Percentiles rank a stretch among this genome's conserved stretches.
phyloP scores from a whole-genome alignment of 257 asterid genomes.

The Plantago major region DNA sequence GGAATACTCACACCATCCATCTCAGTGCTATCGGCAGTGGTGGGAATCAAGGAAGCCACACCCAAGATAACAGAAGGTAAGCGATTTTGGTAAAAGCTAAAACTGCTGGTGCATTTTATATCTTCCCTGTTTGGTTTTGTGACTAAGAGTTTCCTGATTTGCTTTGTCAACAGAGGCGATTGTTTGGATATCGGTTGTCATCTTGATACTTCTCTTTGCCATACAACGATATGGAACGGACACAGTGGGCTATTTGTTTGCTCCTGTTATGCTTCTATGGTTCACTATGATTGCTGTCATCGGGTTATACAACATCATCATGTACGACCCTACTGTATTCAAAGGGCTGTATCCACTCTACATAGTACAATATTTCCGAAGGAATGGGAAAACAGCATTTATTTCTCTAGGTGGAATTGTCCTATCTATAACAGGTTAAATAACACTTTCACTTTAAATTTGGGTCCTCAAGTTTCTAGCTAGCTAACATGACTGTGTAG shows the following conservation, averaged over 20 bases:
- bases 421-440: slow-evolving; percentile 52
- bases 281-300: slow-evolving; percentile 38
- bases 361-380: slow-evolving; percentile 37
- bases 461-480: no score
- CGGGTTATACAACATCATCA: slow-evolving; percentile 52
- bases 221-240: slow-evolving; percentile 59
- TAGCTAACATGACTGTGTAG: no score
- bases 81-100: no score
- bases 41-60: slow-evolving; percentile 46
- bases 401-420: slow-evolving; percentile 62
- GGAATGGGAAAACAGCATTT: slow-evolving; percentile 45
- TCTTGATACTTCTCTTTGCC: slow-evolving; percentile 36
- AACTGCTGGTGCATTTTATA: no score
- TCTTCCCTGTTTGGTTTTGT: no score
- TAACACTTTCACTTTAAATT: no score
- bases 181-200: slow-evolving; percentile 39
- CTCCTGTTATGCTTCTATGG: slow-evolving; percentile 54
- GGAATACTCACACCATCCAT: slow-evolving; percentile 74
- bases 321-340: slow-evolving; percentile 36
- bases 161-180: slow-evolving; percentile 26
- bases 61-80: slow-evolving; percentile 30
- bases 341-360: slow-evolving; percentile 48
- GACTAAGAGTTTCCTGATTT: background rate
- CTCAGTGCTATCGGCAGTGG: slow-evolving; percentile 58
- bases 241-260: slow-evolving; percentile 66